Base-by-base conservation (phyloP, 108 stramenopile species). In the Conticribra guillardii region DNA sequence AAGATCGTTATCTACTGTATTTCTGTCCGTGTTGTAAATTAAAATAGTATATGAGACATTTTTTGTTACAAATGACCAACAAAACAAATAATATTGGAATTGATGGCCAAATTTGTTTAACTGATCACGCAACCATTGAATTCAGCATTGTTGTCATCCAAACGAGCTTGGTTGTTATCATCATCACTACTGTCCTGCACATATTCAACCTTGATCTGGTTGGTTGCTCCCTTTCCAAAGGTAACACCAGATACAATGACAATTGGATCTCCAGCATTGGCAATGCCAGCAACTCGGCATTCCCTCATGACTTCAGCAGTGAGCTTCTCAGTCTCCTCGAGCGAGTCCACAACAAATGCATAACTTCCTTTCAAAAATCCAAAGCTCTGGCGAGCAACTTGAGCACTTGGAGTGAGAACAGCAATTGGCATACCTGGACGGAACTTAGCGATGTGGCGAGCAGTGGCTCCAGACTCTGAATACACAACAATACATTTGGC, bases 391-490 rank as follows among this genome's bases (percentile, higher is more conserved):
- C 87, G 75, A 47, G 87, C 87, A 21, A 81, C 84, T 0, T 48
- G 56, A 9, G 60, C 60, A 46, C 73, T 71, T 24, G 87, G 83
- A 15, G 85, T 87, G 53, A 91, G 66, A 29, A 76, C 75, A 58
- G 55, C 52, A 54, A 87, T 62, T 9, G 73, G 76, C 63, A 75
- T 80, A 44, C 65, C 82, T 7, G 84, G 84, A 21, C 85, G 79
- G 74, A 87, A 91, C 78, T 91, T 91, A 65, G 87, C 79, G 26
- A 89, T 76, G 22, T 82, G 79, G 34, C 73, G 69, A 17, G 97
- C 96, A 32, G 94, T 93, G 69, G 73, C 85, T 24, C 98, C 98
- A 26, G 87, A 88, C 69, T 96, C 90, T 16, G 96, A 91, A 56
- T 90, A 74, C 11, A 97, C 96, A 50, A 97, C 67, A 67, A 97